Percentiles rank a stretch among this genome's conserved stretches.
These are phyloP conservation scores for Aspergillus neotritici DNA, from an alignment of 2,329 filamentous ascomycete genomes.

Conservation along the genomic window DNA sequence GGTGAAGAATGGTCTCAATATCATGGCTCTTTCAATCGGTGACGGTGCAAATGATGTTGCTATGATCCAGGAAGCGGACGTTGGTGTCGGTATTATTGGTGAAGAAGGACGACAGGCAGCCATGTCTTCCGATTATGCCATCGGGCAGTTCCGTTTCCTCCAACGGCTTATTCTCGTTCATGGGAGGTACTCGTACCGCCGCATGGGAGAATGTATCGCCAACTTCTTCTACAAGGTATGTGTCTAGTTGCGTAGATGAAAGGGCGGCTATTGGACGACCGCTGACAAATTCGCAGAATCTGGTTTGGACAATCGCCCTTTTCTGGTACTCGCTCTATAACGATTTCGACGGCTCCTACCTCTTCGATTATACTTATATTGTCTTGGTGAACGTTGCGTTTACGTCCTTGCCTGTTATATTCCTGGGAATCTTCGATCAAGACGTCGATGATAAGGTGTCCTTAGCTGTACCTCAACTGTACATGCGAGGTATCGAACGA, in stretches of 20 bases:
- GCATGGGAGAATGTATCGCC: constrained; percentile 85
- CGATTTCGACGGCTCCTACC: constrained; percentile 92
- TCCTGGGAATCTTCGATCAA: constrained; percentile 96
- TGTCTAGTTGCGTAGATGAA: neutral
- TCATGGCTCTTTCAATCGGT: constrained; percentile 91
- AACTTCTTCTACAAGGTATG: constrained; percentile 98
- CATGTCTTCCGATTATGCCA: constrained; percentile 95
- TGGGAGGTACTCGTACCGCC: constrained; percentile 92
- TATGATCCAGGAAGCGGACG: constrained; percentile 96
- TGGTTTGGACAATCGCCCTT: constrained; percentile 92
- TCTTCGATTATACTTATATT: constrained; percentile 98
- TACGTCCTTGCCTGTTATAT: constrained; percentile 86
- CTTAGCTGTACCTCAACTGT: constrained; percentile 88
- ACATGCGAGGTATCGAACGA: constrained; percentile 90
- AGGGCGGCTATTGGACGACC: neutral
- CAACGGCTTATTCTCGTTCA: constrained; percentile 82
- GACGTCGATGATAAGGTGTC: constrained; percentile 94
- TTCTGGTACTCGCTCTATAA: constrained; percentile 98
- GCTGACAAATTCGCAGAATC: constrained; percentile 55
- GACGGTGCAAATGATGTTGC: constrained; percentile 95
- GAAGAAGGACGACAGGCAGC: constrained; percentile 87
- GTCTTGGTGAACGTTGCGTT: constrained; percentile 95
- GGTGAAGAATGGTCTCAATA: constrained; percentile 90
- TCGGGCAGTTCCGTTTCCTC: constrained; percentile 87
- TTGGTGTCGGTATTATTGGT: constrained; percentile 93